These are phyloP conservation scores for Dactylellina leptospora DNA, from an alignment of 2,329 filamentous ascomycete species.

Conservation along the genomic window DNA sequence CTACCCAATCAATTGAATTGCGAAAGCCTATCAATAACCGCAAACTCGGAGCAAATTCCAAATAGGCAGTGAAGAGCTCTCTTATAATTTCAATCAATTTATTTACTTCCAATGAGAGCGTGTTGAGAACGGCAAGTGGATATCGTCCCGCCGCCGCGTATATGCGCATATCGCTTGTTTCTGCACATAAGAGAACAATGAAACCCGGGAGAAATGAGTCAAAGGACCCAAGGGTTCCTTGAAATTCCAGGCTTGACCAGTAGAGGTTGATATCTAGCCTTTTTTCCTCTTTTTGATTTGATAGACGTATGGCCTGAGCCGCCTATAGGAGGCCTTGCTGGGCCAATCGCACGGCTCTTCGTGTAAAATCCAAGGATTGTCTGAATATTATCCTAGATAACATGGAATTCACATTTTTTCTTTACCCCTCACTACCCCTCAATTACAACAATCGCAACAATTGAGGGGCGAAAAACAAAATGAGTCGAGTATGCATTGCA, in stretches of 20 bases:
- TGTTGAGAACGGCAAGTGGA: neutral
- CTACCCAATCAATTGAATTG: neutral
- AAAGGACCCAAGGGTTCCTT: neutral
- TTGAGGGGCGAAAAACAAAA: conserved; percentile 31
- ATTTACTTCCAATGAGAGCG: no score
- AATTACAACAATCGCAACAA: neutral
- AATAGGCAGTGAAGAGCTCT: no score
- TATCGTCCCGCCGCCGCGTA: neutral
- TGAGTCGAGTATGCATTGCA: conserved; percentile 46
- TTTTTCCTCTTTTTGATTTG: neutral
- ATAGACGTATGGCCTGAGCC: neutral
- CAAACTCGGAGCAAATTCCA: no score
- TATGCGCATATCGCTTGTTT: neutral
- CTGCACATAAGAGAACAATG: neutral
- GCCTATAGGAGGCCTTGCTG: neutral
- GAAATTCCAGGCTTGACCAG: neutral
- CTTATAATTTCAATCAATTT: no score
- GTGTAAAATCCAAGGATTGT: neutral
- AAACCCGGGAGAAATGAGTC: neutral
- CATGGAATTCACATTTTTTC: neutral
- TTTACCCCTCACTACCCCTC: conserved; percentile 15
- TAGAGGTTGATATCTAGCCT: neutral
- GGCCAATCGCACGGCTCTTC: neutral
- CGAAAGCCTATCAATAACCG: no score
- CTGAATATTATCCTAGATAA: neutral